Base-by-base conservation (phyloP, 1,284 basidiomycete species). In the Mycena citricolor region DNA sequence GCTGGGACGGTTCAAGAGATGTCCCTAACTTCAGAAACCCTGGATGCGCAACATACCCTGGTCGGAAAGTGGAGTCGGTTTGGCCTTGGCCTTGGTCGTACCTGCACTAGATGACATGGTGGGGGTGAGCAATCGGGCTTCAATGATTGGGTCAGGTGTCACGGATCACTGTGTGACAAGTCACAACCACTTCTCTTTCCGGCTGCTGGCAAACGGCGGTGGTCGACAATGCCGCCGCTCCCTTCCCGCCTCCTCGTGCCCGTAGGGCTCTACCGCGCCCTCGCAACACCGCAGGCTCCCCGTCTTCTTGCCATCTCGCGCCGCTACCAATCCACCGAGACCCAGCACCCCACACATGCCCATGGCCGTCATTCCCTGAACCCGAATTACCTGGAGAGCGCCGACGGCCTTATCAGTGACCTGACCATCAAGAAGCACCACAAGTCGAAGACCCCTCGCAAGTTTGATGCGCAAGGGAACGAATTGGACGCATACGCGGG, bases 401-500 rank as follows among this genome's bases (percentile, higher is more conserved):
- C 60, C 37, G 58, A 64, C 52, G 69, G 54, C 56, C 68, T 63
- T 57, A 67, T 57, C 42, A 71, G 57, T 63, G 65, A 61, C 64
- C 67, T 61, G 54, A 65, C 54, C 49, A 57, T 56, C 57, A 70
- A 63, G 56, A 63, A 48, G 58, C 68, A 48, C 54, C 64, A 57
- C 8, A 42, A 51, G 13, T 53, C 58, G 5, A 32, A 44, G 30
- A 39, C 58, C 4, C 52, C 56, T 12, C 56, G 52, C 8, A 45
- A 57, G 41, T 61, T 57, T 32, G 70, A 76, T 50, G 68, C 75
- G 41, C 65, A 70, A 0, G 77, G 72, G 31, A 76, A 73, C 39
- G 69, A 80, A 56, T 59, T 77, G 4, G 71, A 86, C 58, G 79
- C 81, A 30, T 91, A 89, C 72, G 77, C 78, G 58, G 73, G 70